These are phyloP conservation scores for Tylopilus orsonianus DNA, from an alignment of 1,284 basidiomycete species.

Conservation along the genomic window DNA sequence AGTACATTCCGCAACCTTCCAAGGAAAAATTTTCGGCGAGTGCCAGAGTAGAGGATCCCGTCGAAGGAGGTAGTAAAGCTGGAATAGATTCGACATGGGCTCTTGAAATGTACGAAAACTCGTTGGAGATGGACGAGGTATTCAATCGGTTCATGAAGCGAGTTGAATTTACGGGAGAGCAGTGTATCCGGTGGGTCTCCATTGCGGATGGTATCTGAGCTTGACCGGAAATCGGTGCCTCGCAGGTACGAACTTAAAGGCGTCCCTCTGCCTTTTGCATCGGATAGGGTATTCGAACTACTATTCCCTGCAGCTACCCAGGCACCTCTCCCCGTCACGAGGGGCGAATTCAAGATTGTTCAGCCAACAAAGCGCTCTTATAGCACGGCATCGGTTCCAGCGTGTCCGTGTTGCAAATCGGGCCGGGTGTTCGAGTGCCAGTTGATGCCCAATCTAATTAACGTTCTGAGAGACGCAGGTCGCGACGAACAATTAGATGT, in stretches of 20 bases:
- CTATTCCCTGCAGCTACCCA: constrained; percentile 62
- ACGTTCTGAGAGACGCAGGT: constrained; percentile 48
- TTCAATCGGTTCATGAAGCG: constrained; percentile 79
- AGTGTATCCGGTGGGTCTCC: constrained; percentile 68
- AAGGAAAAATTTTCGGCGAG: constrained; percentile 47
- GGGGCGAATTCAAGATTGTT: constrained; percentile 56
- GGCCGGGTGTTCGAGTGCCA: constrained; percentile 79
- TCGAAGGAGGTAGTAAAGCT: constrained; percentile 40
- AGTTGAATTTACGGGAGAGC: constrained; percentile 64
- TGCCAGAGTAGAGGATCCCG: constrained; percentile 40
- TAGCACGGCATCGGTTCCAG: constrained; percentile 45
- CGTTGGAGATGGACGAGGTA: constrained; percentile 69
- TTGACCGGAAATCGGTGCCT: neutral
- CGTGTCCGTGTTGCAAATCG: constrained; percentile 60
- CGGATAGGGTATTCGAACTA: constrained; percentile 62
- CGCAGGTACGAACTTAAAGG: constrained; percentile 76
- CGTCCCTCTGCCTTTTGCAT: constrained; percentile 70
- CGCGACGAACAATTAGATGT: constrained; percentile 26
- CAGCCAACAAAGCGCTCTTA: constrained; percentile 50
- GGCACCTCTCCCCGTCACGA: constrained; percentile 51
- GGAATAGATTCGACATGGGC: constrained; percentile 55
- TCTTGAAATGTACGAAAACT: constrained; percentile 76
- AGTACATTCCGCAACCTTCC: constrained; percentile 61
- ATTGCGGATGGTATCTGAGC: constrained; percentile 5
- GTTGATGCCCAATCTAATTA: constrained; percentile 85